phyloP scores from a whole-genome alignment of 1,284 basidiomycete species.

The Cutaneotrichosporon mucoides region DNA sequence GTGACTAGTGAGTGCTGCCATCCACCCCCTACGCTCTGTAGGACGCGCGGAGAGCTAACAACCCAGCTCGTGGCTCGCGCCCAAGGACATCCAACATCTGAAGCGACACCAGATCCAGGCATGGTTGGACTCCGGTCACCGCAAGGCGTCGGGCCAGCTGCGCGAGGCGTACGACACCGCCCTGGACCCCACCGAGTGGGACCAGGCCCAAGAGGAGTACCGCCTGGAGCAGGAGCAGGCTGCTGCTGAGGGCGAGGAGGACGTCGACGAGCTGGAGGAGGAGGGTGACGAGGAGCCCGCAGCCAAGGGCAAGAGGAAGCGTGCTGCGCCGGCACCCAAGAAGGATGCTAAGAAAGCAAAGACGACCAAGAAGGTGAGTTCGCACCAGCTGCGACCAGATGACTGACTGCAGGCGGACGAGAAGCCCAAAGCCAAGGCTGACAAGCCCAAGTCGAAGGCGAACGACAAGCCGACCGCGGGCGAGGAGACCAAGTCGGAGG shows the following conservation, averaged over 20 bases:
- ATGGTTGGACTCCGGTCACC: conserved; percentile 65
- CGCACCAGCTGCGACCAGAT: neutral
- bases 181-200: conserved; percentile 71
- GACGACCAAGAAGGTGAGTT: conserved; percentile 37
- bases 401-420: conserved; percentile 5
- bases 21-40: neutral
- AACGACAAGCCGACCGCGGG: conserved; percentile 42
- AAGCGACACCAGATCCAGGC: conserved; percentile 75
- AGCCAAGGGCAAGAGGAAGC: conserved; percentile 56
- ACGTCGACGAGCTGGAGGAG: conserved; percentile 57
- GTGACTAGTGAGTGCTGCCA: conserved; percentile 71
- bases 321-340: conserved; percentile 51
- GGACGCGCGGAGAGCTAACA: conserved; percentile 1
- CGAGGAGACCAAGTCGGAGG: conserved; percentile 27
- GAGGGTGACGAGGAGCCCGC: conserved; percentile 47
- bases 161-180: conserved; percentile 77
- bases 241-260: conserved; percentile 57
- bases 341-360: conserved; percentile 57
- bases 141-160: conserved; percentile 72
- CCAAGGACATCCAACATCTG: conserved; percentile 76
- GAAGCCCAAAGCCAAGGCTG: conserved; percentile 55
- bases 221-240: conserved; percentile 58
- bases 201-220: conserved; percentile 52
- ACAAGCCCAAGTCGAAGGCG: conserved; percentile 38
- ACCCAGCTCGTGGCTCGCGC: conserved; percentile 73